These are phyloP conservation scores for Barnettozyma sucrosica DNA, from an alignment of 805 yeast species.

Conservation along the genomic window DNA sequence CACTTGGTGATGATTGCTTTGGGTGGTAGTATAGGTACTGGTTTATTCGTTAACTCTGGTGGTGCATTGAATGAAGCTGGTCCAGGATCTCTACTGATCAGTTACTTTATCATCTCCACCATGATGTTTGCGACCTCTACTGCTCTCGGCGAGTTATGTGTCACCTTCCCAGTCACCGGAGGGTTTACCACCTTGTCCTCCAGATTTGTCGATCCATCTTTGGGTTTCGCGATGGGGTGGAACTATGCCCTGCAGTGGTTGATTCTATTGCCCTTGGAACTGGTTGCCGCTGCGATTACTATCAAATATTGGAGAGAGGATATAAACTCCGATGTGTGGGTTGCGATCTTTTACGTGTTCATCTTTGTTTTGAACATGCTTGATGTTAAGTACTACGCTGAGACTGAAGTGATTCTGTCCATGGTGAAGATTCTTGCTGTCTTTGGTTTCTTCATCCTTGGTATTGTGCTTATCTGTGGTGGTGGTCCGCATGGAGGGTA, in stretches of 20 bases:
- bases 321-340: conserved; percentile 42
- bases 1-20: conserved; percentile 76
- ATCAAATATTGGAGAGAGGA: conserved; percentile 46
- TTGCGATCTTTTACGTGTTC: conserved; percentile 42
- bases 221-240: conserved; percentile 60
- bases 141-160: conserved; percentile 48
- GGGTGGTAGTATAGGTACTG: conserved; percentile 71
- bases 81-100: conserved; percentile 56
- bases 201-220: conserved; percentile 50
- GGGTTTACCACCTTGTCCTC: conserved; percentile 45
- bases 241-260: conserved; percentile 50
- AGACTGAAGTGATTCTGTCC: conserved; percentile 52
- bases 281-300: conserved; percentile 48
- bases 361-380: conserved; percentile 44
- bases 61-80: conserved; percentile 53
- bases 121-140: conserved; percentile 57
- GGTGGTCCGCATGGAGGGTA: conserved; percentile 48
- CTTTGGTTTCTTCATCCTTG: conserved; percentile 53
- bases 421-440: conserved; percentile 63
- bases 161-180: conserved; percentile 48
- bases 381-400: conserved; percentile 50
- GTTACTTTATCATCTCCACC: conserved; percentile 46
- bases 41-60: conserved; percentile 63
- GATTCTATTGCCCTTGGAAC: conserved; percentile 43
- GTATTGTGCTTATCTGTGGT: conserved; percentile 53